Percentiles rank a stretch among this genome's conserved stretches.
Evolutionary conservation across 768 basidiomycete species (phyloP).

Genomic region (Macrolepiota dolichaula): DNA sequence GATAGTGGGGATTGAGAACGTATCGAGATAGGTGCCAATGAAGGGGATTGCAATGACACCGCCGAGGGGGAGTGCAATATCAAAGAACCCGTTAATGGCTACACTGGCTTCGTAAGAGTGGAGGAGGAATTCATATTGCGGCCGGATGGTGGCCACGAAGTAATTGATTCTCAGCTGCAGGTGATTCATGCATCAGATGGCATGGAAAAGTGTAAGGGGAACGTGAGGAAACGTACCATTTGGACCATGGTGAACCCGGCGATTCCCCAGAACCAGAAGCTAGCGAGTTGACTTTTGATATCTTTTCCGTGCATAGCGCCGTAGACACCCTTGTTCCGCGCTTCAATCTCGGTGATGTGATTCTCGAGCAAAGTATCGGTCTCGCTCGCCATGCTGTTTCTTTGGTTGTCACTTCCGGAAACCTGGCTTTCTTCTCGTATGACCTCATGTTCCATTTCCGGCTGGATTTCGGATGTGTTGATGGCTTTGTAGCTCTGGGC

Average conservation of each 20-base stretch:
- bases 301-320: conserved; percentile 4
- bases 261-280: conserved; percentile 7
- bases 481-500: background rate
- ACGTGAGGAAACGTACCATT: background rate
- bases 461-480: background rate
- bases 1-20: background rate
- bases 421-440: background rate
- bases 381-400: background rate
- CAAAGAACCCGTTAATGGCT: background rate
- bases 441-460: background rate
- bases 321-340: background rate
- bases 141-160: conserved; percentile 3
- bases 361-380: background rate
- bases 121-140: conserved; percentile 6
- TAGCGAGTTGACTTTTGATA: background rate
- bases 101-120: conserved; percentile 1
- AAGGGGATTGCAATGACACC: background rate
- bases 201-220: background rate
- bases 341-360: background rate
- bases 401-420: background rate
- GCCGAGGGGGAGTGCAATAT: background rate
- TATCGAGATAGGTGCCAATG: conserved; percentile 6
- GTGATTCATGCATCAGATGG: background rate
- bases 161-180: conserved; percentile 5
- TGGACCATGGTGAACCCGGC: background rate